These are phyloP conservation scores for Plicaturopsis crispa DNA, from an alignment of 768 basidiomycete species.

Conservation along the genomic window DNA sequence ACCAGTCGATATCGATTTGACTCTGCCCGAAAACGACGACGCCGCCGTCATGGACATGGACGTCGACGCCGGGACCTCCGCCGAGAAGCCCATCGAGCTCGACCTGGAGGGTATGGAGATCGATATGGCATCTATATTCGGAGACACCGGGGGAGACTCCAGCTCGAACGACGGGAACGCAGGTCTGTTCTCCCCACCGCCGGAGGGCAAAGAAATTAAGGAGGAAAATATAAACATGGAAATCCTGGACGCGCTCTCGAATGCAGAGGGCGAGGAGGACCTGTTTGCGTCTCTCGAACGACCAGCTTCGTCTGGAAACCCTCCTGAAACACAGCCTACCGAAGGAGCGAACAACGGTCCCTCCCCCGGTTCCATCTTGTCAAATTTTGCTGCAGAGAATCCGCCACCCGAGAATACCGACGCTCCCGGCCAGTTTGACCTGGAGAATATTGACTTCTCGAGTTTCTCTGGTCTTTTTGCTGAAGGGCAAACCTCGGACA, in stretches of 20 bases:
- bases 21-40: constrained; percentile 28
- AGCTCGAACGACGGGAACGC: constrained; percentile 24
- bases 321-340: constrained; percentile 6
- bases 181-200: constrained; percentile 44
- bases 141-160: constrained; percentile 34
- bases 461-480: constrained; percentile 26
- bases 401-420: constrained; percentile 7
- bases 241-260: constrained; percentile 27
- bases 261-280: constrained; percentile 9
- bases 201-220: constrained; percentile 18
- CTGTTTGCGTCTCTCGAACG: constrained; percentile 13
- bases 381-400: constrained; percentile 7
- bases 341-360: constrained; percentile 5
- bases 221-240: constrained; percentile 22
- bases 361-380: constrained; percentile 10
- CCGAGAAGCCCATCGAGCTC: constrained; percentile 77
- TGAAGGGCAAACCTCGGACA: constrained; percentile 26
- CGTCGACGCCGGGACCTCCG: constrained; percentile 48
- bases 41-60: constrained; percentile 20
- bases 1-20: constrained; percentile 54
- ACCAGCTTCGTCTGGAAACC: constrained; percentile 5
- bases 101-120: constrained; percentile 66
- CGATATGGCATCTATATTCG: constrained; percentile 56
- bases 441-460: too few species aligned
- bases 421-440: neutral